These are phyloP conservation scores for Cylindrotheca fusiformis DNA, from an alignment of 108 stramenopile species.

Conservation along the genomic window DNA sequence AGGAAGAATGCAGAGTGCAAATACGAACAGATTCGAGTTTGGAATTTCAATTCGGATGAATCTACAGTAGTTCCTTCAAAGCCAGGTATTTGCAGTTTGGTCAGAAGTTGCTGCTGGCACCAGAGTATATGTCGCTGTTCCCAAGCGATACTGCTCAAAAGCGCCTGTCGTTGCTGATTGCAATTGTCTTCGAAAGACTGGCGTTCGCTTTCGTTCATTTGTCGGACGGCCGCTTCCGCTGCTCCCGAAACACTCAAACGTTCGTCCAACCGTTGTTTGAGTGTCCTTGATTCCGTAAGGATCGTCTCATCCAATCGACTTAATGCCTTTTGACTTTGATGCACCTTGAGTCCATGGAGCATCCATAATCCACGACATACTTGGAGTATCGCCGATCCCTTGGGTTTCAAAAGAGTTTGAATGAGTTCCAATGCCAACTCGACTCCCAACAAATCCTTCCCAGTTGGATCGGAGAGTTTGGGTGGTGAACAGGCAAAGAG, in stretches of 20 bases:
- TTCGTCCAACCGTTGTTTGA: conserved; percentile 54
- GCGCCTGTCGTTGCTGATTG: conserved; percentile 50
- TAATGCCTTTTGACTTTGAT: conserved; percentile 43
- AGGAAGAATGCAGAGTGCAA: conserved; percentile 87
- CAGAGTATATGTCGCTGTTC: conserved; percentile 74
- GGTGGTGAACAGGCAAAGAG: conserved; percentile 78
- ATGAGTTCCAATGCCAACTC: conserved; percentile 61
- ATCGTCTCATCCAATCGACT: conserved; percentile 53
- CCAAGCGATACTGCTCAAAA: conserved; percentile 61
- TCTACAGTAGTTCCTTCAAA: conserved; percentile 85
- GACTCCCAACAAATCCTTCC: conserved; percentile 75
- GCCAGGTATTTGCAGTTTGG: conserved; percentile 63
- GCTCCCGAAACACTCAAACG: conserved; percentile 71
- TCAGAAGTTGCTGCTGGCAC: conserved; percentile 63
- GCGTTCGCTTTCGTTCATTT: conserved; percentile 67
- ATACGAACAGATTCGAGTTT: conserved; percentile 73
- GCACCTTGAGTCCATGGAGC: conserved; percentile 71
- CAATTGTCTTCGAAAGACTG: conserved; percentile 53
- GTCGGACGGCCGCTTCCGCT: conserved; percentile 55
- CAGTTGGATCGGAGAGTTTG: conserved; percentile 80
- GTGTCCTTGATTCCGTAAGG: conserved; percentile 20
- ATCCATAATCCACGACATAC: conserved; percentile 77
- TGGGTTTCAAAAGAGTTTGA: conserved; percentile 42
- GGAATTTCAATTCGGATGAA: conserved; percentile 42
- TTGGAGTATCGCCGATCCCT: conserved; percentile 57